Base-by-base conservation (phyloP, 768 basidiomycete species). In the Boletus rufocinnamomeus region DNA sequence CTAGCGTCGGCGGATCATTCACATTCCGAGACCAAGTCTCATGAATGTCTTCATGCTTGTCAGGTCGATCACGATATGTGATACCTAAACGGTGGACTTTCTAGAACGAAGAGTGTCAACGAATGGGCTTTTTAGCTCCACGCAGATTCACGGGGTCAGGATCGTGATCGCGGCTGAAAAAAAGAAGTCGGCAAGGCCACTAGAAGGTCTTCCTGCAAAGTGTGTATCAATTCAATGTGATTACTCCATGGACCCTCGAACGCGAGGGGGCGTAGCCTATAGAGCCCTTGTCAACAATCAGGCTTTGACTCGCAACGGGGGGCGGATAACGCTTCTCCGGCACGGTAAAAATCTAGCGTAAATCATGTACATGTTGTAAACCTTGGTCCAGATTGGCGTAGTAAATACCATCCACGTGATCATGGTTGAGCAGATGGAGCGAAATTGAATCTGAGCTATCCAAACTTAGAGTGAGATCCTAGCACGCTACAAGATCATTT, bases 401-500 rank as follows among this genome's bases (percentile, higher is more conserved):
- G 2, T n/a, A 6, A 8, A 30, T 32, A 25, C 4, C 19, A 17
- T 5, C 32, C 16, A 32, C 30, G 9, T 10, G 9, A 17, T 37
- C 6, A 6, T 6, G 10, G 23, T 6, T 14, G 32, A 49, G 19
- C n/a, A 21, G 28, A 30, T 21, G 21, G 48, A n/a, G 17, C 16
- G 34, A n/a, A n/a, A 14, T 6, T 3, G 6, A 43, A 44, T 40
- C 27, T 13, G 27, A 27, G 25, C 37, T 45, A 58, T 45, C 47
- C 45, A 56, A 55, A 37, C 50, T 9, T 37, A 19, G 38, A 27
- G 50, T 44, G 7, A 47, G 54, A 57, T 23, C 13, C 45, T 28
- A 35, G n/a, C 44, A 46, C 37, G n/a, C 44, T 23, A 21, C 23
- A 32, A 34, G 25, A 57, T 49, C 49, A 34, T 51, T 17, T 70